Evolutionary conservation across 148 eudicot genomes (phyloP), one percentile per base, ranked within the genome.

Genomic region (Bassia scoparia): DNA sequence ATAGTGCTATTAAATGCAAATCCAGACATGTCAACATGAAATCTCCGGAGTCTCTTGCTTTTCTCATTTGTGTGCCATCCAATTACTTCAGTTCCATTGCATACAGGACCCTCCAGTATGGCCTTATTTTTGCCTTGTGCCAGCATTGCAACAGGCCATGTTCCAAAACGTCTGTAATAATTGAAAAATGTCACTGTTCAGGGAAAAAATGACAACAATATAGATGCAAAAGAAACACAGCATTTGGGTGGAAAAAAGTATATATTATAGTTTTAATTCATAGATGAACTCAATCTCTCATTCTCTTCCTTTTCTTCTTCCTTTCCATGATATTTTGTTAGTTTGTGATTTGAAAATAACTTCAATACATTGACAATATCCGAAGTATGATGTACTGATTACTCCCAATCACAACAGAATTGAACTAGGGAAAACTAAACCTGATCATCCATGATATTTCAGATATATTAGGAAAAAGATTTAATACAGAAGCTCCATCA

Each of bases 1-100:
- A 95, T 89, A 79, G 93, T 89, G 80, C 98, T 95, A 76, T 95
- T 95, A 84, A 95, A 95, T 70, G 98, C 98, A 81, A 95, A 95
- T 70, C 98, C 98, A 7, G 98, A 91, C 97, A 95, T 91, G 68
- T 95, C 97, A 72, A 91, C 97, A 80, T 95, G 97, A 82, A 95
- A 95, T 83, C 98, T 88, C 38, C 97, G 91, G 15, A 95, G 86
- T 69, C 85, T 85, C 80, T 87, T 89, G 77, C 98, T 95, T 85
- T 95, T 95, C 87, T 95, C 96, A 77, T 95, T 95, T n/a, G 98
- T 95, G 76, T 95, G 91, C 98, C 98, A 95, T 46, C 98, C 98
- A 54, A 91, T 83, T 38, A 95, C 93, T 80, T 81, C 72, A 74
- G 85, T 89, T 59, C 87, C 90, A 69, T 87, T 88, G 81, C 98